phyloP scores from a whole-genome alignment of 2,329 filamentous ascomycete species.

The Aspergillus alliaceus region DNA sequence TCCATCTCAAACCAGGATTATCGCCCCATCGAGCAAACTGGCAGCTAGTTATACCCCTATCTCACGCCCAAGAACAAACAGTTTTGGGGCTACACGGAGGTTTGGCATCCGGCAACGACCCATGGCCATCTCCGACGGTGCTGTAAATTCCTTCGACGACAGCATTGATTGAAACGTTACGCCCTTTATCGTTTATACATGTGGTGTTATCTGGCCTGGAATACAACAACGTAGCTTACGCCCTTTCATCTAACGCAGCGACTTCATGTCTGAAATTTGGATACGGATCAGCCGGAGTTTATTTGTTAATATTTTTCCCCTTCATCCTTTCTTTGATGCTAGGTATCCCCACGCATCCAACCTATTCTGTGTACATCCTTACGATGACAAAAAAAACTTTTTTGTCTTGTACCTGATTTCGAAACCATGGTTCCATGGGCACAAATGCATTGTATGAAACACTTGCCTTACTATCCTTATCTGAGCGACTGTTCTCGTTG shows the following conservation, averaged over 20 bases:
- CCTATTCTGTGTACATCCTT: conserved; percentile 2
- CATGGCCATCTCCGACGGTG: conserved; percentile 24
- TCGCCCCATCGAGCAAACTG: conserved; percentile 34
- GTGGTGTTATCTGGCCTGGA: conserved; percentile 5
- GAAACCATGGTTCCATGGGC: background rate
- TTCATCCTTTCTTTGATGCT: background rate
- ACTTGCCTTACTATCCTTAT: background rate
- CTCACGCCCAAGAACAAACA: conserved; percentile 38
- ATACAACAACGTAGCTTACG: conserved; percentile 13
- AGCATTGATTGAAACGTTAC: conserved; percentile 29
- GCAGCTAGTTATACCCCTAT: conserved; percentile 41
- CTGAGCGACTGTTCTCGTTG: background rate
- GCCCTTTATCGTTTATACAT: background rate
- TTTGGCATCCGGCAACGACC: conserved; percentile 35
- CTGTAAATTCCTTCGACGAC: conserved; percentile 29
- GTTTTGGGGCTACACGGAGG: conserved; percentile 32
- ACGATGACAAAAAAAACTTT: conserved; percentile 10
- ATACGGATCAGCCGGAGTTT: conserved; percentile 23
- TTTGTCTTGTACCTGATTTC: conserved; percentile 1
- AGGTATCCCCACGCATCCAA: background rate
- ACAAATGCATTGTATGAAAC: background rate
- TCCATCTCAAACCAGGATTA: conserved; percentile 32
- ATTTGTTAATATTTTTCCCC: background rate
- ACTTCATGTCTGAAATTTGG: conserved; percentile 20
- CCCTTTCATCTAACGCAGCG: conserved; percentile 25